phyloP scores from a whole-genome alignment of 352 stramenopile genomes.

The Hyaloperonospora brassicae region DNA sequence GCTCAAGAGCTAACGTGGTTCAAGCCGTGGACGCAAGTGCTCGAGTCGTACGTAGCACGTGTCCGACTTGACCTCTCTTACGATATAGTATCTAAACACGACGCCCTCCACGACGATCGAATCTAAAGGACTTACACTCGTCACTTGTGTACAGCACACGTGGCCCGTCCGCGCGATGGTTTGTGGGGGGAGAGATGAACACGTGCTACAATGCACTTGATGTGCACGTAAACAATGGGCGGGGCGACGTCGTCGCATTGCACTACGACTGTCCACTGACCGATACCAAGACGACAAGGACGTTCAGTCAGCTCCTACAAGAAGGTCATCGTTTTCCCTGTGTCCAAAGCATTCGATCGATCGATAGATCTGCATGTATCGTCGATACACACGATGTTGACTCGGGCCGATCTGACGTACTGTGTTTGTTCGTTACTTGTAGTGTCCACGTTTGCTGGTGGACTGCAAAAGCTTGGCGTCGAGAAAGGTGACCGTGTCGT shows the following conservation, averaged over 20 bases:
- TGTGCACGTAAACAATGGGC: conserved; percentile 43
- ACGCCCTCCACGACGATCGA: no score
- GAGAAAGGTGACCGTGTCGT: conserved; percentile 90
- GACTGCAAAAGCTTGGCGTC: conserved; percentile 46
- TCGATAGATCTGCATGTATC: not conserved
- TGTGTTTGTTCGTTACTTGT: conserved; percentile 2
- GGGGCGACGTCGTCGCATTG: conserved; percentile 46
- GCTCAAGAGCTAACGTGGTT: conserved; percentile 51
- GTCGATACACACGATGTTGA: not conserved
- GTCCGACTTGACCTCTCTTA: no score
- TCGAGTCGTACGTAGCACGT: conserved; percentile 30
- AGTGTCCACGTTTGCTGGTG: conserved; percentile 58
- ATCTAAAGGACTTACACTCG: not conserved
- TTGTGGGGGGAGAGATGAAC: conserved; percentile 55
- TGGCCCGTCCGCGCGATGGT: conserved; percentile 38
- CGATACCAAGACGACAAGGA: conserved; percentile 47
- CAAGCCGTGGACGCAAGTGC: conserved; percentile 35
- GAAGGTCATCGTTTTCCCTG: conserved; percentile 21
- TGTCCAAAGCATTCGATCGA: no score
- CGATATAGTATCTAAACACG: no score
- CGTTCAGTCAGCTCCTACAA: conserved; percentile 68
- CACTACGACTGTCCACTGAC: conserved; percentile 59
- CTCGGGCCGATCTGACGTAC: not conserved
- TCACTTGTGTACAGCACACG: conserved; percentile 18
- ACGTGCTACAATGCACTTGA: conserved; percentile 63